Evolutionary conservation across 208 protist genomes (phyloP).

Genomic region (Ichthyophonus hoferi): DNA sequence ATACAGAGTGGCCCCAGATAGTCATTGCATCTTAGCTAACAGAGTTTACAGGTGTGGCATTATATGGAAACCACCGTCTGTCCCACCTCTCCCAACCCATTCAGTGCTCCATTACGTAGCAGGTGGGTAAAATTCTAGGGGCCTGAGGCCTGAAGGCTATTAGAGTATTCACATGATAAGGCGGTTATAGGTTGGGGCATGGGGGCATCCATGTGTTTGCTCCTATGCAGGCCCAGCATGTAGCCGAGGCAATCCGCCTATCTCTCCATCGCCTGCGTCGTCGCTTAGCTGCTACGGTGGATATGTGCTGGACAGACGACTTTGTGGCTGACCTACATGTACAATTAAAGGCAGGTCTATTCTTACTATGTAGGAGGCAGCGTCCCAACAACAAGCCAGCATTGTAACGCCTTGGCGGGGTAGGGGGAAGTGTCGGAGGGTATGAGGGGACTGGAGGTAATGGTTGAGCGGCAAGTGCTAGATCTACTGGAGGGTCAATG

Average conservation of each 20-base stretch:
- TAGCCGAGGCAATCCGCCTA: not conserved
- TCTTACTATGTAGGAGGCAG: too few species aligned
- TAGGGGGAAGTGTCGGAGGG: not conserved
- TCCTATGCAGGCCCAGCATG: not conserved
- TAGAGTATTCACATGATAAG: not conserved
- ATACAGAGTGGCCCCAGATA: not conserved
- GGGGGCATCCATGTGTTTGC: not conserved
- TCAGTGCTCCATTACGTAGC: not conserved
- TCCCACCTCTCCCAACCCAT: not conserved
- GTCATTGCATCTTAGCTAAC: not conserved
- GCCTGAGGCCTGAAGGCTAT: not conserved
- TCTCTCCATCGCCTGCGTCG: not conserved
- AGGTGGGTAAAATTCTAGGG: not conserved
- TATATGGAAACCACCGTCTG: not conserved
- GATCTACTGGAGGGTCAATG: not conserved
- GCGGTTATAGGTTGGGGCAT: not conserved
- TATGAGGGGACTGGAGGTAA: not conserved
- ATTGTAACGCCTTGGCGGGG: not conserved
- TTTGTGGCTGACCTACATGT: not conserved
- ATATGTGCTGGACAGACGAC: not conserved
- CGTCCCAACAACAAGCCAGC: too few species aligned
- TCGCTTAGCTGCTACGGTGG: not conserved
- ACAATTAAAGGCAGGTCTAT: not conserved
- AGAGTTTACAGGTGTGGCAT: not conserved
- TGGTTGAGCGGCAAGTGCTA: not conserved